Percentiles rank a stretch among this genome's conserved stretches.
These are phyloP conservation scores for Carex myosuroides DNA, from an alignment of 176 grass and related monocot genomes.

Conservation along the genomic window DNA sequence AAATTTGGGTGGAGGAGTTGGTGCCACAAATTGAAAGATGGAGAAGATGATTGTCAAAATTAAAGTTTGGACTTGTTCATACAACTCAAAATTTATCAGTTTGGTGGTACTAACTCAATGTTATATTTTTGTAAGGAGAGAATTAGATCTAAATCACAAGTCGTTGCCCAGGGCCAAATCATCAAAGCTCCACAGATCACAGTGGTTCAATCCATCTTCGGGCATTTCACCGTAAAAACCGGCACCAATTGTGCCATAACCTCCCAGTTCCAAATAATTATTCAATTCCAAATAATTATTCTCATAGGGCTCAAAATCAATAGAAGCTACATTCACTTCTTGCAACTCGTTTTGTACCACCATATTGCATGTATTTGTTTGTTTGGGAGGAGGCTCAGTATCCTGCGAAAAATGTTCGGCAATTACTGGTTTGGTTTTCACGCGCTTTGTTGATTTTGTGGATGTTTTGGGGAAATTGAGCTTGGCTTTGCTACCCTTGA, in stretches of 20 bases:
- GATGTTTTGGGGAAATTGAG: not conserved
- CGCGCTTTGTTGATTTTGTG: not conserved
- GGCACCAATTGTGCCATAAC: not conserved
- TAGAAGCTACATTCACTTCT: not conserved
- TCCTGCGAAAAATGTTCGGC: not conserved
- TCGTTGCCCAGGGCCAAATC: not conserved
- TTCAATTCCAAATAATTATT: not conserved
- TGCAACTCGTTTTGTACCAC: not conserved
- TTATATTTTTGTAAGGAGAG: not conserved
- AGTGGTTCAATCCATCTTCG: not conserved
- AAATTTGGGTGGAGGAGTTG: not conserved
- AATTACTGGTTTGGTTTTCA: not conserved
- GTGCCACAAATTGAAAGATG: not conserved
- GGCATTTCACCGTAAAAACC: not conserved
- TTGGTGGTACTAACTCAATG: not conserved
- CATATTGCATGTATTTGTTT: not conserved
- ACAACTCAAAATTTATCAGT: not conserved
- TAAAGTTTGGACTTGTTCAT: not conserved
- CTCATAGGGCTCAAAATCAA: not conserved
- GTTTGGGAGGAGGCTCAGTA: not conserved
- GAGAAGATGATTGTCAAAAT: not conserved
- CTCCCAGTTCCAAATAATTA: not conserved
- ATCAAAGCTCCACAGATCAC: not conserved
- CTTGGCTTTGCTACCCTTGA: not conserved
- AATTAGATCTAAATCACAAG: not conserved